These are phyloP conservation scores for Microstroma glucosiphilum DNA, from an alignment of 1,284 basidiomycete genomes.

Conservation along the genomic window DNA sequence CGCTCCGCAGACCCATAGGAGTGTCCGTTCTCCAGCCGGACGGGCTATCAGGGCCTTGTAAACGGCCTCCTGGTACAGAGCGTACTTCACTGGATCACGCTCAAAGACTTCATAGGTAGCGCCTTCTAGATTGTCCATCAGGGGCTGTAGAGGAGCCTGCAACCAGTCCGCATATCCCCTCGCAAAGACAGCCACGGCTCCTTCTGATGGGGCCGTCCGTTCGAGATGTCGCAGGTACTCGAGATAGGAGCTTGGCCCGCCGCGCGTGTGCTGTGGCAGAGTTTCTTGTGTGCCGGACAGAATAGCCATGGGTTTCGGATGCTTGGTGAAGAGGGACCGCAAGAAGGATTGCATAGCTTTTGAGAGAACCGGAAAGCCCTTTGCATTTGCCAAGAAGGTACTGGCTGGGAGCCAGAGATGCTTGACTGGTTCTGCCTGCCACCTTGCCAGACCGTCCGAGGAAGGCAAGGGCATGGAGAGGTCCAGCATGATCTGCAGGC, in stretches of 20 bases:
- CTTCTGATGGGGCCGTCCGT: constrained; percentile 30
- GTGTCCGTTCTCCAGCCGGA: constrained; percentile 57
- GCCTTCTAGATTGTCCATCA: constrained; percentile 94
- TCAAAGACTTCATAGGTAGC: constrained; percentile 96
- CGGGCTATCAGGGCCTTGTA: constrained; percentile 63
- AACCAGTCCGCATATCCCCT: constrained; percentile 90
- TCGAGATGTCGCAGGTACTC: constrained; percentile 62
- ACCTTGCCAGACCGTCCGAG: constrained; percentile 64
- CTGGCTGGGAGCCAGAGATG: constrained; percentile 81
- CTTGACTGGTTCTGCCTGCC: constrained; percentile 84
- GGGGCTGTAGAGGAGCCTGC: constrained; percentile 86
- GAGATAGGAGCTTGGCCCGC: constrained; percentile 78
- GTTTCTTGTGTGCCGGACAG: constrained; percentile 33
- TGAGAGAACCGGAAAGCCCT: constrained; percentile 92
- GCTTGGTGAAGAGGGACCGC: constrained; percentile 27
- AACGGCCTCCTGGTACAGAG: constrained; percentile 76
- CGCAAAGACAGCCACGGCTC: constrained; percentile 66
- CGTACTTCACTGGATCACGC: constrained; percentile 92
- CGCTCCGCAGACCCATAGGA: constrained; percentile 71
- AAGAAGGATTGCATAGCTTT: constrained; percentile 57
- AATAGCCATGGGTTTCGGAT: constrained; percentile 22
- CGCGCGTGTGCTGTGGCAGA: constrained; percentile 55
- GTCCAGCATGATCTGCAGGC: constrained; percentile 74
- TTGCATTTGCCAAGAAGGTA: constrained; percentile 88
- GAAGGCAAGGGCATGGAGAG: constrained; percentile 67